Base-by-base conservation (phyloP, 192 early-diverging fungal genomes). In the Tieghemiomyces parasiticus region DNA sequence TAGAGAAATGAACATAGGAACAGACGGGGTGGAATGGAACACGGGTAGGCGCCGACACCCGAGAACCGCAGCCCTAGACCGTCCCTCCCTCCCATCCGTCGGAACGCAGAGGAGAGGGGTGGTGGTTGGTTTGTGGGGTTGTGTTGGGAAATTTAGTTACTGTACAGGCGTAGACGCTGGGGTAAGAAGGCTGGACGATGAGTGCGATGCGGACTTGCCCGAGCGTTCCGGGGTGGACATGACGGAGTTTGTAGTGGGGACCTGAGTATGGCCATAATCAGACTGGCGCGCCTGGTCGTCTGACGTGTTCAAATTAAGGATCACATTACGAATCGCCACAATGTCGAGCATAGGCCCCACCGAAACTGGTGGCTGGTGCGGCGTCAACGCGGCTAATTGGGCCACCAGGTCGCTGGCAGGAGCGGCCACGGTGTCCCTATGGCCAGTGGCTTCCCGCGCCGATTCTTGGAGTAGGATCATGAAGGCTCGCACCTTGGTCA, bases 401-500 rank as follows among this genome's bases (percentile, higher is more conserved):
- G 16, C 8, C 38, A 6, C 6, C 8, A 42, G 38, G 16, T 16
- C 6, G 6, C 16, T 42, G 6, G 38, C 38, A n/a, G n/a, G n/a
- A n/a, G n/a, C n/a, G n/a, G n/a, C 38, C 38, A 42, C 16, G 38
- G 8, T 16, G 6, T 6, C 6, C 8, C 6, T 42, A 42, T 42
- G 6, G 16, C 38, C 38, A 42, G 6, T 16, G 16, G 38, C 38
- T 10, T 6, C 6, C 38, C 8, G 6, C 2, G 50, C 19, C 26
- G 50, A 14, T 25, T 72, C 74, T 58, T 72, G 67, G 52, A 72
- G 51, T 46, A 72, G 58, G 22, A 35, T 52, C 13, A 70, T 63
- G 24, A 72, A 72, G 14, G 74, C 74, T 22, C 62, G 59, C 32
- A 72, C 50, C 16, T 70, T 61, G 19, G 74, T 68, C 25, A 66